Base-by-base conservation (phyloP, 2,329 filamentous ascomycete genomes). In the Nothopassalora personata region DNA sequence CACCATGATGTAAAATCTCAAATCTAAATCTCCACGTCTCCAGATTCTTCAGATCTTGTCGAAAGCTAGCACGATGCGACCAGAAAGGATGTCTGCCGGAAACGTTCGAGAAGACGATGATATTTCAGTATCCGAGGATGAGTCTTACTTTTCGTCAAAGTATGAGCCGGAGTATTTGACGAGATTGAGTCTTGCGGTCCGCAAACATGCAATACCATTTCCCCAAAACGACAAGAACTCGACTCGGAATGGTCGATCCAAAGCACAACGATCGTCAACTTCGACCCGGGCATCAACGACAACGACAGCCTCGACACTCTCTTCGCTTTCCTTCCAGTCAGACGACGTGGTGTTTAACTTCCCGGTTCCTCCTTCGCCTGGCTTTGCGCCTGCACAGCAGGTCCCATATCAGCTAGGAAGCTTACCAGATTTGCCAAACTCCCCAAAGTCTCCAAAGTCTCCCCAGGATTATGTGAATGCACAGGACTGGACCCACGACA, bases 61-160 rank as follows among this genome's bases (percentile, higher is more conserved):
- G 36, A 43, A 43, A 43, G 36, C 36, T 43, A 43, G 36, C 36
- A 13, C 9, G 36, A 13, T 43, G 15, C 36, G 11, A 43, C 15
- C 36, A 43, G 36, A 43, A 43, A 43, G 10, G 15, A 43, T 43
- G 36, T 15, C 3, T n/a, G 2, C 36, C 36, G 15, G 9, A 9
- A 13, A n/a, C 5, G 5, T 43, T 13, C 5, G 5, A 6, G 36
- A 43, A 6, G 36, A 13, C 10, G 48, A 51, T 13, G 48, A 51
- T 33, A 10, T 30, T 4, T 33, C 48, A 10, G 30, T 31, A 9
- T 55, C 43, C 5, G 53, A 55, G 10, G 30, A 8, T 15, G 53
- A 55, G 30, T 55, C 53, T 5, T 55, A 55, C 43, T 55, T 55
- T n/a, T 48, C 53, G 1, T 48, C 53, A n/a, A 39, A 34, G 30